Conservation (phyloP, 108 stramenopile species). For the Stephanodiscus triporus region DNA sequence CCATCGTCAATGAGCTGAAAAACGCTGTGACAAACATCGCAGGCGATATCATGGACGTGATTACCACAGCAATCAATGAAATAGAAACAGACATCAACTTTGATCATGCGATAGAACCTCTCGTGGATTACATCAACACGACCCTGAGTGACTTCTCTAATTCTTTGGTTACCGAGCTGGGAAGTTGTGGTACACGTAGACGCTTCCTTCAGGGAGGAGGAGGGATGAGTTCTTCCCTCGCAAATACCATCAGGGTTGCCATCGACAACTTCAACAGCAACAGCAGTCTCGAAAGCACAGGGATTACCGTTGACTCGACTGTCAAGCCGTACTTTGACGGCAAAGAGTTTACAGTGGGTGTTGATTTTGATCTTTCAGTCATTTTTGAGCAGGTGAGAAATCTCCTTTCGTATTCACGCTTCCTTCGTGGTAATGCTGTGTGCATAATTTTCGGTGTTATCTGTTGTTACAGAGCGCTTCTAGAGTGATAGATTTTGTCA, state of each 20-base stretch:
- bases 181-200: background rate
- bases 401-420: background rate
- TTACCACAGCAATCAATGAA: background rate
- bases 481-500: background rate
- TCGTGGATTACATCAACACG: slow-evolving; percentile 15
- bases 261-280: slow-evolving; percentile 2
- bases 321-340: slow-evolving; percentile 16
- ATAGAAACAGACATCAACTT: background rate
- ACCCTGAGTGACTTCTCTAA: slow-evolving; percentile 3
- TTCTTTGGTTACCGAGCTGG: background rate
- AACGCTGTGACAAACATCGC: background rate
- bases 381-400: slow-evolving; percentile 9
- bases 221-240: slow-evolving; percentile 1
- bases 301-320: slow-evolving; percentile 4
- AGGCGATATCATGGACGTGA: background rate
- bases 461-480: background rate
- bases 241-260: slow-evolving; percentile 6
- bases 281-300: background rate
- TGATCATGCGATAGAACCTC: slow-evolving; percentile 13
- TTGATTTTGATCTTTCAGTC: slow-evolving; percentile 1
- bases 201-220: slow-evolving; percentile 5
- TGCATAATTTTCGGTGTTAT: background rate
- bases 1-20: slow-evolving; percentile 7
- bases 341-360: slow-evolving; percentile 6
- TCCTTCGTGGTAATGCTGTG: background rate